Percentiles rank a stretch among this genome's conserved stretches.
Evolutionary conservation across 169 alveolate species (phyloP).

Genomic region (Theileria annulata): DNA sequence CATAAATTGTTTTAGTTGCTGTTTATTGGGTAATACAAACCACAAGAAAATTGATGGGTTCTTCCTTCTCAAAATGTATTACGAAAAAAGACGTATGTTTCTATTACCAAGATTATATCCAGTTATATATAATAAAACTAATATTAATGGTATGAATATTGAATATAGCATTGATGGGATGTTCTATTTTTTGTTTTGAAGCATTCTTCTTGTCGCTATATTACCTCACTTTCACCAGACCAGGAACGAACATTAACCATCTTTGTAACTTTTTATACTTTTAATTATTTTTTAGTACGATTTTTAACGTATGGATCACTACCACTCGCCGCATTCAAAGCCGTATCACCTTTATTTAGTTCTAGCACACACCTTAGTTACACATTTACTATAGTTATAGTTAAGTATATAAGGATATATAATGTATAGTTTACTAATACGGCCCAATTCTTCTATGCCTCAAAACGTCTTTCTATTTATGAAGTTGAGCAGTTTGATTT

Average conservation of each 20-base stretch:
- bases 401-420: neutral
- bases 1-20: conserved; percentile 23
- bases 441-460: conserved; percentile 19
- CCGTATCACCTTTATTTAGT: no score
- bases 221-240: neutral
- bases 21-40: conserved; percentile 31
- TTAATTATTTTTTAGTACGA: conserved; percentile 3
- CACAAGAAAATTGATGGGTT: conserved; percentile 59
- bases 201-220: conserved; percentile 11
- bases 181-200: conserved; percentile 18
- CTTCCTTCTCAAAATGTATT: conserved; percentile 36
- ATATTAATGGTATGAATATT: neutral
- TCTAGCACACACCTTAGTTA: no score
- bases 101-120: neutral
- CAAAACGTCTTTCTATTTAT: conserved; percentile 11
- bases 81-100: conserved; percentile 56
- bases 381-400: neutral
- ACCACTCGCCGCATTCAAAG: conserved; percentile 15
- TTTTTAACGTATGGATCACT: conserved; percentile 11
- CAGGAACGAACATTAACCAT: neutral
- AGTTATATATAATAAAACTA: no score
- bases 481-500: conserved; percentile 15
- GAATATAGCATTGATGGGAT: conserved; percentile 26
- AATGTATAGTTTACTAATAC: conserved; percentile 10
- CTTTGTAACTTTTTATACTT: neutral